phyloP scores from a whole-genome alignment of 352 stramenopile species.

The Pythium phragmiticola region DNA sequence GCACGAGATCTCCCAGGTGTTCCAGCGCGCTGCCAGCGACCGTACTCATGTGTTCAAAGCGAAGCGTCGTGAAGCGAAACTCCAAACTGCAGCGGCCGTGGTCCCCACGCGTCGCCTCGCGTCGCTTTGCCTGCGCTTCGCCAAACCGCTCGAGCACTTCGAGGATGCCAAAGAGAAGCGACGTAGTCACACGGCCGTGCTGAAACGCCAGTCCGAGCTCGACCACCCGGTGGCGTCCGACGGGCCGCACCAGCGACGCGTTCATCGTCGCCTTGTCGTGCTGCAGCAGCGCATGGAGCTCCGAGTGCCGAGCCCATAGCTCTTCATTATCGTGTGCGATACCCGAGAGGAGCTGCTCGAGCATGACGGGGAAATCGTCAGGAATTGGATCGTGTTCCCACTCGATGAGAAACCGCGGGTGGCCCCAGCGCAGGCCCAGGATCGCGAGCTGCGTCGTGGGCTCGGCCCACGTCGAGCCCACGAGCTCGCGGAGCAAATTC shows the following conservation, averaged over 20 bases:
- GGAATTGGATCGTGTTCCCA: constrained; percentile 25
- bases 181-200: constrained; percentile 18
- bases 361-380: constrained; percentile 17
- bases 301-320: background rate
- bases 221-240: constrained; percentile 12
- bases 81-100: constrained; percentile 1
- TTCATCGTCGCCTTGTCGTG: background rate
- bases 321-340: constrained; percentile 5
- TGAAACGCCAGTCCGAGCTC: constrained; percentile 21
- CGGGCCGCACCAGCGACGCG: background rate
- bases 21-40: constrained; percentile 22
- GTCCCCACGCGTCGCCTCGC: background rate
- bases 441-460: constrained; percentile 14
- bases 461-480: constrained; percentile 15
- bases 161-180: constrained; percentile 22
- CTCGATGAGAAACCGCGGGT: constrained; percentile 25
- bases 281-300: constrained; percentile 1
- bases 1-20: constrained; percentile 12
- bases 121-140: constrained; percentile 1
- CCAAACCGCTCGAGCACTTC: constrained; percentile 28
- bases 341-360: constrained; percentile 19
- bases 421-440: constrained; percentile 16
- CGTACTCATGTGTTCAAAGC: constrained; percentile 17
- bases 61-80: constrained; percentile 24
- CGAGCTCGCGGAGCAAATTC: constrained; percentile 14